Base-by-base conservation (phyloP, 192 early-diverging fungal species). In the Geranomyces michiganensis region DNA sequence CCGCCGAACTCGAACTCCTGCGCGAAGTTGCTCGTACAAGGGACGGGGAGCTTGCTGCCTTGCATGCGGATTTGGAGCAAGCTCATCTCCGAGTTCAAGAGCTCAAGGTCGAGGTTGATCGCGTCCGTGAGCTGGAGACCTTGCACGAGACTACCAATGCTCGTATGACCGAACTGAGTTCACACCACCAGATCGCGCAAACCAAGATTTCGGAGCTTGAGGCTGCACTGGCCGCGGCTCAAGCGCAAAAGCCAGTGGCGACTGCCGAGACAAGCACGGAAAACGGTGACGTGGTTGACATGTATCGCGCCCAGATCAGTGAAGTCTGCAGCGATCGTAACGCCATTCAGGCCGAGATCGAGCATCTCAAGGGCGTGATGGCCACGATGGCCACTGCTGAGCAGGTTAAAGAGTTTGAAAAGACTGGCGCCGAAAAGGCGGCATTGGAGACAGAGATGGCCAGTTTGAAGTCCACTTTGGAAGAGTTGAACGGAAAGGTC, bases 281-380 rank as follows among this genome's bases (percentile, higher is more conserved):
- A 12, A 33, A 53, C 0, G 58, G 51, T 61, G 56, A 26, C 27
- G n/a, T 70, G 56, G 45, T 59, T 22, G 56, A 61, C 31, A 70
- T 70, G 32, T 70, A 70, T 17, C 27, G 68, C 9, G 45, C 26
- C 1, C 68, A 70, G 44, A 70, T 70, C 43, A 56, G 56, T 1
- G 68, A 70, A 43, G 68, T 70, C 12, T 56, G 62, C 27, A 31
- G 33, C 22, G 68, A 70, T 19, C 68, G 68, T 1, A 70, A 70
- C 56, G n/a, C 56, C 6, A 27, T 70, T 15, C 56, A 61, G 22
- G 15, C 27, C 7, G 58, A 60, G 17, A 32, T 60, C 27, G 58
- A 48, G 30, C 43, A 61, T 0, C 1, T 70, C 24, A 59, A 70
- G 41, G 19, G 60, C 31, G 26, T 29, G n/a, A 41, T 70, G 41